These are phyloP conservation scores for Tuber aestivum DNA, from an alignment of 495 filamentous ascomycete genomes.

Conservation along the genomic window DNA sequence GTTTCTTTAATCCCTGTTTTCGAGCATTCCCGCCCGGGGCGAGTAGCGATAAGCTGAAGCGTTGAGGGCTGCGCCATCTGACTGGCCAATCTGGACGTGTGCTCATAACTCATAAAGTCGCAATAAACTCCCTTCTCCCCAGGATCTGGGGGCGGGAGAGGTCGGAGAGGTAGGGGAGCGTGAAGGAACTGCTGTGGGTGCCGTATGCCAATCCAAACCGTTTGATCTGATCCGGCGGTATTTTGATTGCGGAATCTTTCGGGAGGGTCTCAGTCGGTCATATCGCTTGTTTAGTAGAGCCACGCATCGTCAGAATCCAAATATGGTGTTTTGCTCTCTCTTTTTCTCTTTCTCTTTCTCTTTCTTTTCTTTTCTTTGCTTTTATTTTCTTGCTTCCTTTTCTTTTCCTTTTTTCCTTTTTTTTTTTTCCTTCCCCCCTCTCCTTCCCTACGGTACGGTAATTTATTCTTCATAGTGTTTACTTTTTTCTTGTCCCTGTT, in stretches of 20 bases:
- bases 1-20: background rate
- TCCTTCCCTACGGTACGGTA: background rate
- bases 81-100: background rate
- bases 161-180: background rate
- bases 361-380: background rate
- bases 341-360: background rate
- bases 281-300: background rate
- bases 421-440: background rate
- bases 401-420: too few relatives aligned
- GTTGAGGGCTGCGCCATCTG: background rate
- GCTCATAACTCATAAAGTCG: conserved; percentile 2
- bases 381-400: background rate
- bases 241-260: conserved; percentile 3
- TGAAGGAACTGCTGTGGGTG: background rate
- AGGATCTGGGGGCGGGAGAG: background rate
- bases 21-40: background rate
- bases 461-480: background rate
- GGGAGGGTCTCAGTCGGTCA: background rate
- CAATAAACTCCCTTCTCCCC: background rate
- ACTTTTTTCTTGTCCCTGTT: background rate
- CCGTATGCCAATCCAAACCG: background rate
- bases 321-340: background rate
- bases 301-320: background rate
- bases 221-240: background rate
- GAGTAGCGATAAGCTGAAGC: background rate